Conservation (phyloP, 352 stramenopile genomes). For the Pilasporangium apinafurcum region DNA sequence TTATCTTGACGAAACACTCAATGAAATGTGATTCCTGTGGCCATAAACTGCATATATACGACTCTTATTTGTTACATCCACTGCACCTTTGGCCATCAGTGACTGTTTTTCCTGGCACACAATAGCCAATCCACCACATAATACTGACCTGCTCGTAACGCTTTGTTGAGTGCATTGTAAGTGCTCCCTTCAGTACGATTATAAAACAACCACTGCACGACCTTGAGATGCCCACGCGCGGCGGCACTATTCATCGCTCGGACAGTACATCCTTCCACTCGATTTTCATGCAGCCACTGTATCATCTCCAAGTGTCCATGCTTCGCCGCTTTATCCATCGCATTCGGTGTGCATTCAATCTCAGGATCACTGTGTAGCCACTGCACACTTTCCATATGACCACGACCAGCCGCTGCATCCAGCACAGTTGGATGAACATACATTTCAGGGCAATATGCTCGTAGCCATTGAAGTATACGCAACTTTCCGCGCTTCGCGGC, state of each 20-base stretch:
- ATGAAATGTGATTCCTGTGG: no score
- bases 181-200: slow-evolving; percentile 1
- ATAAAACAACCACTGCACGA: not conserved
- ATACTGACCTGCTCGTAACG: no score
- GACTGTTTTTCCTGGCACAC: no score
- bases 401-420: not conserved
- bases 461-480: not conserved
- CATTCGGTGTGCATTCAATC: not conserved
- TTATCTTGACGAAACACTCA: no score
- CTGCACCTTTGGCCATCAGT: no score
- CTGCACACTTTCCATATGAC: not conserved
- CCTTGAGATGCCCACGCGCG: not conserved
- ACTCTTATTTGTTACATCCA: no score
- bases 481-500: not conserved
- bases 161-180: no score
- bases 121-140: no score
- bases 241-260: slow-evolving; percentile 9
- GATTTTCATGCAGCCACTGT: slow-evolving; percentile 2
- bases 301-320: slow-evolving; percentile 1
- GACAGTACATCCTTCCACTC: slow-evolving; percentile 6
- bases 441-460: not conserved
- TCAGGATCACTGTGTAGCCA: not conserved
- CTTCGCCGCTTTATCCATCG: slow-evolving; percentile 2
- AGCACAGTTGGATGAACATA: not conserved
- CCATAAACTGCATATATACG: no score